Evolutionary conservation across 768 basidiomycete genomes (phyloP).

Genomic region (Lyophyllum decastes): DNA sequence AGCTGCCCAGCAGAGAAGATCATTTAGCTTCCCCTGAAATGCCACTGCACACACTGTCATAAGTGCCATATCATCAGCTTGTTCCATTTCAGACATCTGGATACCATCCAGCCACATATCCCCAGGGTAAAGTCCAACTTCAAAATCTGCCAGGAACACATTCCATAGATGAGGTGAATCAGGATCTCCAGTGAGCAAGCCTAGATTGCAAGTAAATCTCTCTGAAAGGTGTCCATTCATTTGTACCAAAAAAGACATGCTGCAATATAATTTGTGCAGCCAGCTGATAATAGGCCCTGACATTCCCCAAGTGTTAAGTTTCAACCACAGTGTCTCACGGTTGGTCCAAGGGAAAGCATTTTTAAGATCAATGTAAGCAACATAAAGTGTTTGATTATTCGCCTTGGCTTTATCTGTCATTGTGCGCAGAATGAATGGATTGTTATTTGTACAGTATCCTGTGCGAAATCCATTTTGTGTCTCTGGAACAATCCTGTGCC

Average conservation of each 20-base stretch:
- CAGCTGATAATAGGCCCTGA: neutral
- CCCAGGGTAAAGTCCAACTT: neutral
- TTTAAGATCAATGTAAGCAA: neutral
- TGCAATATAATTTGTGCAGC: neutral
- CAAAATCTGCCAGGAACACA: neutral
- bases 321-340: slow-evolving; percentile 2
- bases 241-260: neutral
- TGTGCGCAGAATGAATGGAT: neutral
- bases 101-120: neutral
- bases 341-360: neutral
- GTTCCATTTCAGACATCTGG: neutral
- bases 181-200: neutral
- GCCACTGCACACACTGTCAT: neutral
- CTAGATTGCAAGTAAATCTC: too few species aligned
- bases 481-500: neutral
- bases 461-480: neutral
- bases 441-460: neutral
- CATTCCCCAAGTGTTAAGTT: neutral
- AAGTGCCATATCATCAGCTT: neutral
- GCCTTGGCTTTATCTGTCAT: neutral
- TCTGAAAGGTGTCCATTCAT: neutral
- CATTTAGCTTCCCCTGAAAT: neutral
- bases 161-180: neutral
- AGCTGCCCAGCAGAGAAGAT: neutral
- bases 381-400: too few species aligned